A percentile compares a stretch with the other conserved stretches of the same genome.
Evolutionary conservation across 2,329 filamentous ascomycete genomes (phyloP).

Genomic region (Xylaria sp.): DNA sequence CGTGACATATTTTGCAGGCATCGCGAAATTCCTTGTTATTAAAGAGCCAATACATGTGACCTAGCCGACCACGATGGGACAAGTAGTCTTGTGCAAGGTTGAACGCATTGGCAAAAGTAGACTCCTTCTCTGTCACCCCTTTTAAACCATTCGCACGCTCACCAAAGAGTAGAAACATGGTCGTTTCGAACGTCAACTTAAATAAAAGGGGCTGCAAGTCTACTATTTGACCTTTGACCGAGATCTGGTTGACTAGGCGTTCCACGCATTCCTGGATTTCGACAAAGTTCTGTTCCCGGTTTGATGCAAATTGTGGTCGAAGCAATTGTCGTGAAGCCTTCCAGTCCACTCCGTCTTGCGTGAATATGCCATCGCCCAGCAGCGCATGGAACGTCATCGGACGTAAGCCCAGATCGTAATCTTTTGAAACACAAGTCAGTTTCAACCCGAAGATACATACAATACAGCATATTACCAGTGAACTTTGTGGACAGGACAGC

Average conservation of each 20-base stretch:
- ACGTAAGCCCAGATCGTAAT: constrained; percentile 7
- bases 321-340: constrained; percentile 7
- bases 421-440: neutral
- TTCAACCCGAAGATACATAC: neutral
- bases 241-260: neutral
- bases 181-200: constrained; percentile 11
- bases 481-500: constrained; percentile 13
- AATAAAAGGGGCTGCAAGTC: constrained; percentile 13
- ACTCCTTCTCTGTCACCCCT: too few relatives aligned
- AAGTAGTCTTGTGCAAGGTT: constrained; percentile 13
- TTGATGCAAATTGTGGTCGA: constrained; percentile 2
- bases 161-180: too few relatives aligned
- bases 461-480: neutral
- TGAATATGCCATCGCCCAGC: constrained; percentile 16
- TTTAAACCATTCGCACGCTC: too few relatives aligned
- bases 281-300: neutral
- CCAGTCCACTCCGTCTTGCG: constrained; percentile 6
- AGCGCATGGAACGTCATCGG: neutral
- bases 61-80: neutral
- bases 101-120: constrained; percentile 7
- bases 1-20: neutral
- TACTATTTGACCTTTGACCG: neutral
- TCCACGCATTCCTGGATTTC: constrained; percentile 10
- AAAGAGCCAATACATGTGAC: constrained; percentile 6
- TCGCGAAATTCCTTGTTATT: neutral